These are phyloP conservation scores for Phialemoniopsis sp. DNA, from an alignment of 2,329 filamentous ascomycete genomes.

Conservation along the genomic window DNA sequence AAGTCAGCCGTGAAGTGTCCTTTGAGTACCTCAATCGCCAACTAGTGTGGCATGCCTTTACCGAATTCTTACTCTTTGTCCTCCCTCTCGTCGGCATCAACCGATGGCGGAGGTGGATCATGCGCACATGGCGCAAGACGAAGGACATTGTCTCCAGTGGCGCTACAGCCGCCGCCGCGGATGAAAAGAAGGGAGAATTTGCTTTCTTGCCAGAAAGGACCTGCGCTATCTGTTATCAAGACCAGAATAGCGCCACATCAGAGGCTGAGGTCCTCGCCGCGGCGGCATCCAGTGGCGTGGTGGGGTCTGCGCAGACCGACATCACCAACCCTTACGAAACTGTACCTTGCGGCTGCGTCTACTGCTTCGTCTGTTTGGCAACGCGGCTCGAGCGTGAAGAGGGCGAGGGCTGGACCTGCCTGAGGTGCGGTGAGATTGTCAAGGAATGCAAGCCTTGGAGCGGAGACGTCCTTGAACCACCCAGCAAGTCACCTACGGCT, in stretches of 20 bases:
- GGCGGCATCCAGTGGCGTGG: slow-evolving; percentile 68
- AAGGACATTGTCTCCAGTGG: slow-evolving; percentile 58
- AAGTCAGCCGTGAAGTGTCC: slow-evolving; percentile 86
- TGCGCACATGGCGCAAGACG: slow-evolving; percentile 78
- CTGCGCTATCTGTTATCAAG: slow-evolving; percentile 94
- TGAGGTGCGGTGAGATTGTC: slow-evolving; percentile 80
- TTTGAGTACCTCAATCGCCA: slow-evolving; percentile 98
- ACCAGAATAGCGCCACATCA: slow-evolving; percentile 74
- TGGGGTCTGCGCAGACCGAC: slow-evolving; percentile 86
- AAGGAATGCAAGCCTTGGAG: slow-evolving; percentile 88
- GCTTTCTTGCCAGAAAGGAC: slow-evolving; percentile 87
- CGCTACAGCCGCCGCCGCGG: slow-evolving; percentile 17
- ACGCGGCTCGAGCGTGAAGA: slow-evolving; percentile 87
- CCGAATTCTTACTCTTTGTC: slow-evolving; percentile 94
- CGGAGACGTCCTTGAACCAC: slow-evolving; percentile 74
- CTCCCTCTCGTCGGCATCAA: slow-evolving; percentile 95
- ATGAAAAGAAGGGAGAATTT: slow-evolving; percentile 65
- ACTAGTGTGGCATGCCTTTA: slow-evolving; percentile 99
- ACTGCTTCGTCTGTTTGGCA: slow-evolving; percentile 95
- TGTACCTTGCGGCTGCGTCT: slow-evolving; percentile 83
- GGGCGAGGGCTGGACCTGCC: slow-evolving; percentile 88
- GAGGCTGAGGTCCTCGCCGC: slow-evolving; percentile 69
- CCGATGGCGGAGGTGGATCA: slow-evolving; percentile 88
- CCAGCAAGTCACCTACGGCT: slow-evolving; percentile 31
- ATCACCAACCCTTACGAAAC: slow-evolving; percentile 96